phyloP scores from a whole-genome alignment of 1,284 basidiomycete species.

The Rhodotorula sp. region DNA sequence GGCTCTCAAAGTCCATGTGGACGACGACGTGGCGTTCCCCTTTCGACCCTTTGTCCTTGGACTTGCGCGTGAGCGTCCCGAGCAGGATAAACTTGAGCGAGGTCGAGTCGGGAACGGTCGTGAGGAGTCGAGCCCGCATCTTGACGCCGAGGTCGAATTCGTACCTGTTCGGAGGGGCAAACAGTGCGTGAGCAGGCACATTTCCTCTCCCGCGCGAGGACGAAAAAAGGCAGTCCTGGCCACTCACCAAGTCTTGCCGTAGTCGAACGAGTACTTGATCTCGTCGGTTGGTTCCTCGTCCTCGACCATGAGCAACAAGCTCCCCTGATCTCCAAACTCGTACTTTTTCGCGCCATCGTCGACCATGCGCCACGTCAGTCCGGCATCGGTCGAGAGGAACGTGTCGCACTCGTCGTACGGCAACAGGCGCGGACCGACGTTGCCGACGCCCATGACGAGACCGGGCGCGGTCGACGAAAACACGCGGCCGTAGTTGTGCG shows the following conservation, averaged over 20 bases:
- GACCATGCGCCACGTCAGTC: constrained; percentile 80
- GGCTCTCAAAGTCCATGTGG: constrained; percentile 78
- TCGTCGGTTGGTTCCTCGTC: constrained; percentile 78
- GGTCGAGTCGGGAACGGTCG: constrained; percentile 86
- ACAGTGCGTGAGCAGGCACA: too few relatives aligned
- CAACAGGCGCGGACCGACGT: constrained; percentile 67
- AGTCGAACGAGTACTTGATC: constrained; percentile 79
- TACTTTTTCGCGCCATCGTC: constrained; percentile 81
- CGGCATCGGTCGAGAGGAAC: constrained; percentile 87
- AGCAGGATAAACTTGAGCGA: constrained; percentile 88
- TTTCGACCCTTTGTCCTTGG: constrained; percentile 57
- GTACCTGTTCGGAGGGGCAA: constrained; percentile 57
- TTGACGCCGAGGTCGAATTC: constrained; percentile 68
- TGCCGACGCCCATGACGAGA: constrained; percentile 91
- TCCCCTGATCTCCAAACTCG: constrained; percentile 88
- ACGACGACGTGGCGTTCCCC: constrained; percentile 70
- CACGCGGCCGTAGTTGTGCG: constrained; percentile 88
- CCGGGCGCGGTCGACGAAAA: constrained; percentile 95
- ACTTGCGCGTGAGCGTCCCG: constrained; percentile 65
- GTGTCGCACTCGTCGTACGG: constrained; percentile 90
- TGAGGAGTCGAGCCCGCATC: constrained; percentile 71
- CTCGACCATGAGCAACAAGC: constrained; percentile 77
- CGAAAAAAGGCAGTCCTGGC: too few relatives aligned
- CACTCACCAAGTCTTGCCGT: constrained; percentile 66
- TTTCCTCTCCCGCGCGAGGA: too few relatives aligned